A percentile compares a stretch with the other conserved stretches of the same genome.
These are phyloP conservation scores for Zymoseptoria brevis DNA, from an alignment of 2,329 filamentous ascomycete genomes.

Conservation along the genomic window DNA sequence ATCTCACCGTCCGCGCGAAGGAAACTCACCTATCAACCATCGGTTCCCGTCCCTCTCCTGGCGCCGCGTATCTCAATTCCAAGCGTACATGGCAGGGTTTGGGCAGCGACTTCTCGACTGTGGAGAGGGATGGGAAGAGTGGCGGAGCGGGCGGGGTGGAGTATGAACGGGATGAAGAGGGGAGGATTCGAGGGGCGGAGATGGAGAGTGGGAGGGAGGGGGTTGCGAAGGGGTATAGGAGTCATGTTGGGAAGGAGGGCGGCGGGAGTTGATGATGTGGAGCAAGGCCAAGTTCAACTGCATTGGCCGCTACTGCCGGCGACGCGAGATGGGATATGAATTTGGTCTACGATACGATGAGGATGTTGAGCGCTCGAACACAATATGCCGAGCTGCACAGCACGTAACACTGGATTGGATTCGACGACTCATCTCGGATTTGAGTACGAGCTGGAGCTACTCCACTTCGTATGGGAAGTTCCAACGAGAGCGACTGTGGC, in stretches of 20 bases:
- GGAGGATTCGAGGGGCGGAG: constrained; percentile 48
- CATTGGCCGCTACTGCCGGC: no score
- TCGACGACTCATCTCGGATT: no score
- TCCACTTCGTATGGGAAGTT: no score
- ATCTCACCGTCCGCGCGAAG: constrained; percentile 56
- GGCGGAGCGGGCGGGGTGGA: not conserved
- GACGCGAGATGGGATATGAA: no score
- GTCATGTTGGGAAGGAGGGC: constrained; percentile 47
- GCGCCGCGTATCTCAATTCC: constrained; percentile 75
- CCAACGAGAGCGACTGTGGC: no score
- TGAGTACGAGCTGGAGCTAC: no score
- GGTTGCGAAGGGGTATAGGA: constrained; percentile 78
- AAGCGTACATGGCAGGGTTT: constrained; percentile 86
- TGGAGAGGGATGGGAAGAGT: constrained; percentile 7
- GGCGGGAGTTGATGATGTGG: no score
- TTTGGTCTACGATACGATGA: no score
- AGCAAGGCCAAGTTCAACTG: no score
- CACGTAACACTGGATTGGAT: no score
- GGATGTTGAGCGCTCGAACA: no score
- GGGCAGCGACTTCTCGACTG: constrained; percentile 70
- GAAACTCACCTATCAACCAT: constrained; percentile 66
- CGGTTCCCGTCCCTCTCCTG: constrained; percentile 81
- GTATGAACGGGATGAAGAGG: constrained; percentile 49
- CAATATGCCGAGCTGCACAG: no score
- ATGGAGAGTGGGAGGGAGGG: constrained; percentile 83